Conservation (phyloP, 2,329 filamentous ascomycete species). For the Orbilia oligospora region DNA sequence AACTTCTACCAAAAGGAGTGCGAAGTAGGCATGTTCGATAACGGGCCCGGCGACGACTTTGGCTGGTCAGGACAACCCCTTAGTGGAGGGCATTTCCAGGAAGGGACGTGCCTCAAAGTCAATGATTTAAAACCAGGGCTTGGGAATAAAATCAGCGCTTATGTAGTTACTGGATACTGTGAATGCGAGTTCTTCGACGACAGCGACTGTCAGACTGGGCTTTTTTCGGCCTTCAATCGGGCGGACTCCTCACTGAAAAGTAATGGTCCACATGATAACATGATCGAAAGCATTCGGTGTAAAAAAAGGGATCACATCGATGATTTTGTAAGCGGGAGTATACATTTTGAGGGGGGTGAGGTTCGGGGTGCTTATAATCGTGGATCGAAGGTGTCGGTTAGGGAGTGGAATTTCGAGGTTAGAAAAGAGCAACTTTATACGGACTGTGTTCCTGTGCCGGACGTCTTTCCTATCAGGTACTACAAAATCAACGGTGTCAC, state of each 20-base stretch:
- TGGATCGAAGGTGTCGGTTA: neutral
- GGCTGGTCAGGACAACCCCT: neutral
- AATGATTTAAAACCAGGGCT: neutral
- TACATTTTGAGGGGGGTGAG: neutral
- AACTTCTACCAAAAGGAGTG: neutral
- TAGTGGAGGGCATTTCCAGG: neutral
- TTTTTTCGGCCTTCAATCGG: conserved; percentile 43
- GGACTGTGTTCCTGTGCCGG: neutral
- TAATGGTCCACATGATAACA: conserved; percentile 24
- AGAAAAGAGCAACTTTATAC: neutral
- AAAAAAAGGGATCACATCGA: conserved; percentile 4
- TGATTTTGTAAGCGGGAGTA: neutral
- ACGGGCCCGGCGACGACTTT: too few relatives aligned
- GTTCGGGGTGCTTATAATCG: neutral
- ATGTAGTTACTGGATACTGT: conserved; percentile 6
- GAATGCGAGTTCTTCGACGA: conserved; percentile 39
- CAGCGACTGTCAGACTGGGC: neutral
- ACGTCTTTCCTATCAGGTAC: neutral
- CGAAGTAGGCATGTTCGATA: conserved; percentile 4
- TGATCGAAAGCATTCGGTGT: conserved; percentile 29
- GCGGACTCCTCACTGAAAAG: neutral
- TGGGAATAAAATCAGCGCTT: neutral
- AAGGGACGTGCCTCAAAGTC: conserved; percentile 16
- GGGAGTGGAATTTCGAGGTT: neutral
- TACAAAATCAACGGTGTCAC: conserved; percentile 6